A percentile compares a stretch with the other conserved stretches of the same genome.
Evolutionary conservation across 2,329 filamentous ascomycete species (phyloP).

Genomic region (Botryotinia calthae): DNA sequence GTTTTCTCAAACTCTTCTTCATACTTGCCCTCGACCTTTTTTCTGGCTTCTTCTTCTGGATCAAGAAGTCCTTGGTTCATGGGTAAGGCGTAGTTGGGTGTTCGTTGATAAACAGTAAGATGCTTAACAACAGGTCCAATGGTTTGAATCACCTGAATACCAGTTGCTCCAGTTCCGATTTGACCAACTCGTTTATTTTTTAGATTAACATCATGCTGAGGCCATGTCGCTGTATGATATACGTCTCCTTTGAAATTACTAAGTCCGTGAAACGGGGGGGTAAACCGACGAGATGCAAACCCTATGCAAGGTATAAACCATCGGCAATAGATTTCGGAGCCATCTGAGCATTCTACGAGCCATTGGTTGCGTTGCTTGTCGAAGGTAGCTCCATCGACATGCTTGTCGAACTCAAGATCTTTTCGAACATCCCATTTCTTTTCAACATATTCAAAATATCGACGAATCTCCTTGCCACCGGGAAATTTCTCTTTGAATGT

Average conservation of each 20-base stretch:
- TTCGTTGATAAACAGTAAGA: constrained; percentile 53
- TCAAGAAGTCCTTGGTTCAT: constrained; percentile 35
- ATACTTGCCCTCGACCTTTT: constrained; percentile 35
- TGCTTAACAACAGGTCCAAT: constrained; percentile 40
- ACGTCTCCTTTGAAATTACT: constrained; percentile 32
- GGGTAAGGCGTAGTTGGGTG: constrained; percentile 46
- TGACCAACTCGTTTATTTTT: constrained; percentile 29
- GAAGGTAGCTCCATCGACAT: constrained; percentile 44
- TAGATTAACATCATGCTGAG: constrained; percentile 45
- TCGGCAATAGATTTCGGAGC: constrained; percentile 30
- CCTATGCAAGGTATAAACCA: constrained; percentile 34
- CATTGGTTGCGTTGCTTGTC: constrained; percentile 41
- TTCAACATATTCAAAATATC: constrained; percentile 60
- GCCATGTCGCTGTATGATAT: constrained; percentile 31
- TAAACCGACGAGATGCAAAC: constrained; percentile 31
- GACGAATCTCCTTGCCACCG: constrained; percentile 49
- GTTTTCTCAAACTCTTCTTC: constrained; percentile 37
- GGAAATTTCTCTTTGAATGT: constrained; percentile 56
- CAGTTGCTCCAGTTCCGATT: constrained; percentile 31
- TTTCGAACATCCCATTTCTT: constrained; percentile 54
- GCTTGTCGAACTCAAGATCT: constrained; percentile 39
- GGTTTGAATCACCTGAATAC: constrained; percentile 28
- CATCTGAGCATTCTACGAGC: constrained; percentile 43
- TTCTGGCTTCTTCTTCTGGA: constrained; percentile 31
- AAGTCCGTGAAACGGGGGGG: constrained; percentile 31